A percentile compares a stretch with the other conserved stretches of the same genome.
Conservation (phyloP, 78 protist species). For the Diacronema lutheri region DNA sequence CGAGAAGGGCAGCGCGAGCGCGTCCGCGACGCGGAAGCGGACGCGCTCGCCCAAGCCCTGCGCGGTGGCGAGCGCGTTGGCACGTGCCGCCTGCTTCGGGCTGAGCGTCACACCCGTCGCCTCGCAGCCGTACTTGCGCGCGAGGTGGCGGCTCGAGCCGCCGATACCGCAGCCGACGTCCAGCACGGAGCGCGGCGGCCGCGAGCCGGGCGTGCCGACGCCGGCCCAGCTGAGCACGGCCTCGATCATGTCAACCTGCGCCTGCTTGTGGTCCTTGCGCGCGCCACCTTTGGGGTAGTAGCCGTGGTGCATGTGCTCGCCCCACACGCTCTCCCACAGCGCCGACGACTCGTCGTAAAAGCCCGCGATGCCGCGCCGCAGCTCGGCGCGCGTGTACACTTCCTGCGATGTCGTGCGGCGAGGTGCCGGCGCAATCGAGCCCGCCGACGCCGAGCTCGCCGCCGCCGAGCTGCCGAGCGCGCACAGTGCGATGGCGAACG, state of each 20-base stretch:
- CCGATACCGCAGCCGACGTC: constrained; percentile 49
- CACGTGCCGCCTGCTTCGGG: not conserved
- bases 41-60: constrained; percentile 1
- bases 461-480: too few species aligned
- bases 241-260: constrained; percentile 40
- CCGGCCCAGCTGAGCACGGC: constrained; percentile 15
- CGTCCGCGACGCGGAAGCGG: constrained; percentile 18
- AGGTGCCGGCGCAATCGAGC: too few species aligned
- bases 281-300: not conserved
- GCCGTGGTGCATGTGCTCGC: constrained; percentile 47
- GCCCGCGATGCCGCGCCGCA: not conserved
- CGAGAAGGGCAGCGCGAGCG: constrained; percentile 19
- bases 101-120: not conserved
- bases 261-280: constrained; percentile 8
- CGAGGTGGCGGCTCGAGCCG: constrained; percentile 25
- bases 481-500: too few species aligned
- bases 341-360: constrained; percentile 19
- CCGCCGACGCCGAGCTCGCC: too few species aligned
- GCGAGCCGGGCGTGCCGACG: not conserved
- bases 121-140: not conserved
- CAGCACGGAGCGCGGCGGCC: not conserved
- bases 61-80: not conserved
- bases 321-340: constrained; percentile 39
- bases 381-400: not conserved
- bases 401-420: too few species aligned